These are phyloP conservation scores for Vitis rotundifolia DNA, from an alignment of 164 flowering plant genomes.

Conservation along the genomic window DNA sequence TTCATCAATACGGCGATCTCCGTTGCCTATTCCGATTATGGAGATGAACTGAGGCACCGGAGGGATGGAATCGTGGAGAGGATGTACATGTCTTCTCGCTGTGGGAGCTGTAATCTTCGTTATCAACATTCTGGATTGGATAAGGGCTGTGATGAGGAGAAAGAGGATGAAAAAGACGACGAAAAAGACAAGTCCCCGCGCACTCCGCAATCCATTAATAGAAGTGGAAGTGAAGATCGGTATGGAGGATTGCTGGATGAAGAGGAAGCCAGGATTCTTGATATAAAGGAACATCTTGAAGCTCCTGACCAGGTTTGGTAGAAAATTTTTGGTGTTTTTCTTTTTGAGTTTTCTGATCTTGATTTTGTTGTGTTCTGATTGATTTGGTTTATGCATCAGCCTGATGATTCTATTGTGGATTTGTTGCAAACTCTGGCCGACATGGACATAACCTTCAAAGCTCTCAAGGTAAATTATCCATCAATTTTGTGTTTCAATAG, in stretches of 20 bases:
- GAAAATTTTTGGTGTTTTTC: neutral
- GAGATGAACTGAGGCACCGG: constrained; percentile 58
- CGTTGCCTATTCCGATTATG: constrained; percentile 65
- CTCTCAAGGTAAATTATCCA: constrained; percentile 62
- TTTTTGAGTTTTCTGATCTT: constrained; percentile 4
- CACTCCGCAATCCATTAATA: too few relatives aligned
- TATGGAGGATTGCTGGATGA: constrained; percentile 55
- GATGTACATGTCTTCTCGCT: constrained; percentile 44
- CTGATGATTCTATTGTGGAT: constrained; percentile 68
- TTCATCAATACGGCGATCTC: constrained; percentile 79
- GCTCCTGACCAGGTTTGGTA: constrained; percentile 73
- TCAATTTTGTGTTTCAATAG: neutral
- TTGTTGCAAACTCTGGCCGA: constrained; percentile 81
- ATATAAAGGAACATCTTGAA: constrained; percentile 77
- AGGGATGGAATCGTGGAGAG: constrained; percentile 79
- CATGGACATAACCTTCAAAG: constrained; percentile 89
- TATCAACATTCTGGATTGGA: neutral
- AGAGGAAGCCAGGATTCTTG: constrained; percentile 61
- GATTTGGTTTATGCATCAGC: constrained; percentile 28
- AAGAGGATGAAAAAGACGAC: constrained; percentile 16
- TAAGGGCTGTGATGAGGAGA: constrained; percentile 18
- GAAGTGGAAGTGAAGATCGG: constrained; percentile 33
- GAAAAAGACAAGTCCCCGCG: constrained; percentile 10
- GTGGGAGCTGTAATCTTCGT: constrained; percentile 39
- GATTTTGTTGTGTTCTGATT: neutral